Evolutionary conservation across 148 eudicot genomes (phyloP).

Genomic region (Talinum fruticosum): DNA sequence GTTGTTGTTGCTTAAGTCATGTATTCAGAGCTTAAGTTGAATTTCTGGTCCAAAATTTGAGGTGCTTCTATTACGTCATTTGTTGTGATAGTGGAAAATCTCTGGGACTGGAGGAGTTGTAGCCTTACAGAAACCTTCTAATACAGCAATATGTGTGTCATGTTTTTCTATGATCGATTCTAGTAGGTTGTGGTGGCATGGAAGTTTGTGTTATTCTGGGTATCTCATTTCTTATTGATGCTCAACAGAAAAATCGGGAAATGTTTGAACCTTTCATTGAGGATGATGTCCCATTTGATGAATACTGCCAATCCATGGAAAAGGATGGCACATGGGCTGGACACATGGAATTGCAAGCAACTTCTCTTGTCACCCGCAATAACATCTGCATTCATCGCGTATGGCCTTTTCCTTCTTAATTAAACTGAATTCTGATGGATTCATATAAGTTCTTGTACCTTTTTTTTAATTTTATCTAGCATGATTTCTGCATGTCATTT

Average conservation of each 20-base stretch:
- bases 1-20: not conserved
- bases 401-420: constrained; percentile 20
- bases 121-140: not conserved
- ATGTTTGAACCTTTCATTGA: constrained; percentile 95
- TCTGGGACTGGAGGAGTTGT: not conserved
- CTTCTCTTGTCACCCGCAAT: constrained; percentile 72
- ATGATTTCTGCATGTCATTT: constrained; percentile 2
- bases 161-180: not conserved
- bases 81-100: not conserved
- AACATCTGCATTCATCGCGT: constrained; percentile 94
- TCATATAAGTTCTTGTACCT: too few species aligned
- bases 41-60: not conserved
- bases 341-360: constrained; percentile 96
- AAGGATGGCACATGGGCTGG: constrained; percentile 99
- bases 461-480: not conserved
- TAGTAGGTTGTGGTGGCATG: not conserved
- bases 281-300: constrained; percentile 87
- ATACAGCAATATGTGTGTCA: not conserved
- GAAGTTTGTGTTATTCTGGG: not conserved
- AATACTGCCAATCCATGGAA: constrained; percentile 79
- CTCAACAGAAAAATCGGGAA: constrained; percentile 60
- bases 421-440: not conserved
- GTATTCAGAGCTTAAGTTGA: not conserved
- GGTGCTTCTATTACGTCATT: not conserved
- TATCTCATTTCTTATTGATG: not conserved